Evolutionary conservation across 768 basidiomycete genomes (phyloP).

Genomic region (Leccinum boreale): DNA sequence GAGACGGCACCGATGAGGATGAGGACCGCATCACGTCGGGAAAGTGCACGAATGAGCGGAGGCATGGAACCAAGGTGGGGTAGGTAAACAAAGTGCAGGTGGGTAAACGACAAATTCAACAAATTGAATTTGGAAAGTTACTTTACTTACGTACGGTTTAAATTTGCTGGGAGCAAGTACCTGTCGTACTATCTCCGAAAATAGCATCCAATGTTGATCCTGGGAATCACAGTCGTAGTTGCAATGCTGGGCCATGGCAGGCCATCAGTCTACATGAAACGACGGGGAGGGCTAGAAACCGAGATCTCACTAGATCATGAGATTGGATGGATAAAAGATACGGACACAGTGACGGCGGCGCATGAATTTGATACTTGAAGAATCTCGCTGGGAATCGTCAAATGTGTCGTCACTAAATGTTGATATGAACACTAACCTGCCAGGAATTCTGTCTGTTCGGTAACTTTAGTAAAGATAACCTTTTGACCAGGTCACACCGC

Average conservation of each 20-base stretch:
- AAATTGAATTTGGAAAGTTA: neutral
- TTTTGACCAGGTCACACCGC: neutral
- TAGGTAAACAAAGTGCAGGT: neutral
- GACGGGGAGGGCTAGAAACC: neutral
- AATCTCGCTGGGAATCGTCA: neutral
- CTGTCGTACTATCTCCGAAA: conserved; percentile 3
- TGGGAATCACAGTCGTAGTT: neutral
- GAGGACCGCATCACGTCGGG: conserved; percentile 57
- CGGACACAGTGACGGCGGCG: neutral
- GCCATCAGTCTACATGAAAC: neutral
- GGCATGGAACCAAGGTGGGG: conserved; percentile 26
- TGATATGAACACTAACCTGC: neutral
- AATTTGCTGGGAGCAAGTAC: neutral
- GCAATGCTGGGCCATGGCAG: neutral
- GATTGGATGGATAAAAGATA: too few species aligned
- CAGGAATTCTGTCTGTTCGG: neutral
- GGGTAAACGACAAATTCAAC: neutral
- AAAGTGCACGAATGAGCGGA: conserved; percentile 39
- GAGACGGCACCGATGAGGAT: conserved; percentile 54
- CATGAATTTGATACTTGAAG: neutral
- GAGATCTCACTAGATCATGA: neutral
- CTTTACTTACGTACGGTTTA: neutral
- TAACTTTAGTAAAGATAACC: neutral
- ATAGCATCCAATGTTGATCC: neutral
- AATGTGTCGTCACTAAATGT: neutral